Conservation (phyloP, 495 filamentous ascomycete species). For the Aspergillus kassunensis region DNA sequence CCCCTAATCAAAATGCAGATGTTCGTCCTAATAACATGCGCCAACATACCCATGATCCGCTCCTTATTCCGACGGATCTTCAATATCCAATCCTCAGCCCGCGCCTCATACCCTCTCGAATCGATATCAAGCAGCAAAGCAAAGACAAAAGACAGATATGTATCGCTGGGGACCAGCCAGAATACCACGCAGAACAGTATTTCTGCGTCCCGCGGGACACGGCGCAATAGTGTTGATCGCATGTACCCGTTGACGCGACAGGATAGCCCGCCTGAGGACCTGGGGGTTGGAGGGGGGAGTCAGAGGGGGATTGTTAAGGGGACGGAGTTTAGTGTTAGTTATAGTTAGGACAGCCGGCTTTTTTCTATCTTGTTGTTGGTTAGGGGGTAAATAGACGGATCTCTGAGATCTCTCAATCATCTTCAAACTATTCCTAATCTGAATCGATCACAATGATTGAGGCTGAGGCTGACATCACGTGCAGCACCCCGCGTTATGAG, state of each 20-base stretch:
- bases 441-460: too few relatives aligned
- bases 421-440: too few relatives aligned
- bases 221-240: constrained; percentile 1
- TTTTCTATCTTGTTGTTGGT: too few relatives aligned
- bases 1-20: constrained; percentile 2
- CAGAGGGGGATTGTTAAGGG: background rate
- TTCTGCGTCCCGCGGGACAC: background rate
- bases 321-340: background rate
- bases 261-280: background rate
- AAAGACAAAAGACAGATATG: background rate
- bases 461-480: too few relatives aligned
- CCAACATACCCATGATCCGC: constrained; percentile 6
- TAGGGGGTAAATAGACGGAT: too few relatives aligned
- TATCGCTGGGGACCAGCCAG: background rate
- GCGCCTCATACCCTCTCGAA: background rate
- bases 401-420: too few relatives aligned
- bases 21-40: constrained; percentile 2
- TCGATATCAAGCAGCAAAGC: background rate
- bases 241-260: background rate
- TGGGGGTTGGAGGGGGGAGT: background rate
- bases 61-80: background rate
- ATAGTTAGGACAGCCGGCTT: background rate
- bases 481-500: too few relatives aligned
- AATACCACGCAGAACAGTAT: background rate
- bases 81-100: background rate